Percentiles rank a stretch among this genome's conserved stretches.
Conservation (phyloP, 1,139 yeast genomes). For the Kodamaea anthophila region DNA sequence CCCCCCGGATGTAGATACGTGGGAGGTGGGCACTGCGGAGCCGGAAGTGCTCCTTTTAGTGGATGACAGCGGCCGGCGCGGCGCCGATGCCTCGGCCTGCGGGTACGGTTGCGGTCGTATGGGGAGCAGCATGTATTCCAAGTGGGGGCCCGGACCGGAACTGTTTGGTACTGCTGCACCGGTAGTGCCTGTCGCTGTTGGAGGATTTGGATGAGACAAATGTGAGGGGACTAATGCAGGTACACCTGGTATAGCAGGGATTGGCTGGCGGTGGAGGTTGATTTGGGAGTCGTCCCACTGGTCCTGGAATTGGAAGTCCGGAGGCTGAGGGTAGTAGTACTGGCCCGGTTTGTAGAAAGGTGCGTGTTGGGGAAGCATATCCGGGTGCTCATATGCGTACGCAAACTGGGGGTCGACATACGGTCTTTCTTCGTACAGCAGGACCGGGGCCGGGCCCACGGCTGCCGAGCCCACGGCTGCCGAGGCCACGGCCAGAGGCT, state of each 20-base stretch:
- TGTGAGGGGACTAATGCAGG: background rate
- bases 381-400: conserved; percentile 4
- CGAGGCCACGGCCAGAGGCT: background rate
- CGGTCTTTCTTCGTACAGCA: conserved; percentile 4
- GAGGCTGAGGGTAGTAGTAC: conserved; percentile 2
- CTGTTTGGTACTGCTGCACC: conserved; percentile 1
- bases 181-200: conserved; percentile 1
- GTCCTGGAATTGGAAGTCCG: conserved; percentile 3
- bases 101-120: conserved; percentile 8
- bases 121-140: background rate
- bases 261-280: conserved; percentile 1
- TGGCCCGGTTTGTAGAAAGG: conserved; percentile 3
- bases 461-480: conserved; percentile 2
- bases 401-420: conserved; percentile 7
- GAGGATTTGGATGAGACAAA: background rate
- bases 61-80: conserved; percentile 3
- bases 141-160: conserved; percentile 2
- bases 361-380: conserved; percentile 1
- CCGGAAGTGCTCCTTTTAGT: too few relatives aligned
- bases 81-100: conserved; percentile 5
- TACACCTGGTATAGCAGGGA: conserved; percentile 1
- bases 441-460: background rate
- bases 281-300: conserved; percentile 1
- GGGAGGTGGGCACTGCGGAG: too few relatives aligned
- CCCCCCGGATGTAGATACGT: too few relatives aligned